Evolutionary conservation across 2,329 filamentous ascomycete species (phyloP).

Genomic region (Beauveria medogensis): DNA sequence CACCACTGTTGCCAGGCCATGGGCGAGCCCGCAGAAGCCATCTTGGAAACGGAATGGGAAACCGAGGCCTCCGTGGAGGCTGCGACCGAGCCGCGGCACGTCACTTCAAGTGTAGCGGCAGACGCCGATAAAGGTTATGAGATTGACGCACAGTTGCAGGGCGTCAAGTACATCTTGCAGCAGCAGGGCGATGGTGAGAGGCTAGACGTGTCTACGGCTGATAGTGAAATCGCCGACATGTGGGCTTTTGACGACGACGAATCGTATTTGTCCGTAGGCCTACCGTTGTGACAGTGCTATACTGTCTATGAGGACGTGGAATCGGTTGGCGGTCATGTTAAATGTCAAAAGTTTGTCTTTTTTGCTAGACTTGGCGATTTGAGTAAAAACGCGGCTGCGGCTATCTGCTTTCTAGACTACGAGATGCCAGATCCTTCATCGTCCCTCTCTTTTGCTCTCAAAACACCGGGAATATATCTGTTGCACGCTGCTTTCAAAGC

Average conservation of each 20-base stretch:
- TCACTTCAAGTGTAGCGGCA: not conserved
- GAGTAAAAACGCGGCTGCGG: too few relatives aligned
- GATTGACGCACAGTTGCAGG: not conserved
- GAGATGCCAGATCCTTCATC: too few relatives aligned
- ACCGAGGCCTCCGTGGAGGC: not conserved
- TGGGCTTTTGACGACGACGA: not conserved
- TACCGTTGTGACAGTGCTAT: not conserved
- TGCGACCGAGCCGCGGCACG: not conserved
- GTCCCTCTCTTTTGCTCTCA: too few relatives aligned
- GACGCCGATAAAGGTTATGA: not conserved
- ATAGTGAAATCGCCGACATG: not conserved
- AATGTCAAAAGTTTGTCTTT: too few relatives aligned
- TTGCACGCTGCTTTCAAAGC: too few relatives aligned
- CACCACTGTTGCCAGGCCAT: conserved; percentile 10
- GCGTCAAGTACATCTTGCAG: not conserved
- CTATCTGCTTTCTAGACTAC: too few relatives aligned
- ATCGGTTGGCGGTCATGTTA: too few relatives aligned
- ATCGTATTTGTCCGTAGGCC: not conserved
- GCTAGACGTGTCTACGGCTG: not conserved
- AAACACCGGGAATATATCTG: too few relatives aligned
- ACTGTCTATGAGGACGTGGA: too few relatives aligned
- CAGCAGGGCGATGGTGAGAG: not conserved
- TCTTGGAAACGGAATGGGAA: not conserved
- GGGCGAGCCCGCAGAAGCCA: not conserved
- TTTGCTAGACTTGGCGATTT: too few relatives aligned